A percentile compares a stretch with the other conserved stretches of the same genome.
Conservation (phyloP, 169 alveolate species). For the Plasmodium inui region DNA sequence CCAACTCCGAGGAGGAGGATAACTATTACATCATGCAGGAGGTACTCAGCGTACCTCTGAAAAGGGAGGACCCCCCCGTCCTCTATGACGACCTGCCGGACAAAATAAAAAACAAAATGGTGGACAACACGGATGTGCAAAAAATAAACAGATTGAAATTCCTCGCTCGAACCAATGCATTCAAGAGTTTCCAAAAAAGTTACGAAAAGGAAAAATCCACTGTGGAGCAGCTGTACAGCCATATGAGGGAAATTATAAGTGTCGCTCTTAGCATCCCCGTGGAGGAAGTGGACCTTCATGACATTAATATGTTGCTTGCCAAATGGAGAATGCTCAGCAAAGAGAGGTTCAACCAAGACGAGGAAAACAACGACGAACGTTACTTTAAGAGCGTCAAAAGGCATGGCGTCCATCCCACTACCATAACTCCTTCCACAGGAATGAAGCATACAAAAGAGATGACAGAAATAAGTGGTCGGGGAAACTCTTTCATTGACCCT, state of each 20-base stretch:
- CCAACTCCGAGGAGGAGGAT: slow-evolving; percentile 3
- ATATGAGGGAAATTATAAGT: slow-evolving; percentile 32
- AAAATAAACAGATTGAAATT: slow-evolving; percentile 37
- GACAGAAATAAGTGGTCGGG: neutral
- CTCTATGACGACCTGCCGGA: slow-evolving; percentile 15
- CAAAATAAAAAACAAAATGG: neutral
- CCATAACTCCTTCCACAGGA: neutral
- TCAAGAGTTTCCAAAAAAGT: slow-evolving; percentile 12
- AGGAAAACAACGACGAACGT: slow-evolving; percentile 11
- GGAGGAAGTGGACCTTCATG: slow-evolving; percentile 49
- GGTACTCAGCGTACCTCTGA: neutral
- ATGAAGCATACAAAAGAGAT: neutral
- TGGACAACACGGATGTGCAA: slow-evolving; percentile 6
- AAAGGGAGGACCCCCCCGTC: neutral
- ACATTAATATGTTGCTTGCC: slow-evolving; percentile 35
- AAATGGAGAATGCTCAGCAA: slow-evolving; percentile 45
- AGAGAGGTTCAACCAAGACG: neutral
- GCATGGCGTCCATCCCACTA: neutral
- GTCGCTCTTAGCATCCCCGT: slow-evolving; percentile 41
- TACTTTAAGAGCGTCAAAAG: slow-evolving; percentile 10
- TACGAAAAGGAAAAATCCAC: neutral
- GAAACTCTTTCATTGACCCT: neutral
- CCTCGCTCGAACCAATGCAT: neutral
- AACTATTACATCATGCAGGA: slow-evolving; percentile 6
- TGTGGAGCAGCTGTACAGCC: neutral